Evolutionary conservation across 148 eudicot genomes (phyloP).

Genomic region (Suaeda aralocaspica): DNA sequence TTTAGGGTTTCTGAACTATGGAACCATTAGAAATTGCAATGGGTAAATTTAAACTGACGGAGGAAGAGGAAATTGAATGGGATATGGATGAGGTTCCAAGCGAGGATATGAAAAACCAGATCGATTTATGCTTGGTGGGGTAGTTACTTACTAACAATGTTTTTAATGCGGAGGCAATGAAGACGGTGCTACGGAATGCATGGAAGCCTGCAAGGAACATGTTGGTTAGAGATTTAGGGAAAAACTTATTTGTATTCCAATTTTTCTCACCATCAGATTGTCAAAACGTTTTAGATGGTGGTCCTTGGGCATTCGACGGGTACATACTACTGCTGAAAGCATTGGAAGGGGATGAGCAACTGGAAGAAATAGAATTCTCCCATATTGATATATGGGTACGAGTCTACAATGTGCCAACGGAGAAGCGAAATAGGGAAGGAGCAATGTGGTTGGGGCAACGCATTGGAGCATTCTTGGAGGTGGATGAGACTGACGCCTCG

Average conservation of each 20-base stretch:
- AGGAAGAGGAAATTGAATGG: background rate
- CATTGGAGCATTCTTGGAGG: background rate
- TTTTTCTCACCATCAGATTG: background rate
- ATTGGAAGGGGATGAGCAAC: background rate
- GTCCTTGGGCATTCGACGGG: background rate
- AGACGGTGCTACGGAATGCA: too few relatives aligned
- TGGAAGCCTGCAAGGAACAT: background rate
- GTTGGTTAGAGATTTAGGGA: background rate
- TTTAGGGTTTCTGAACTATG: too few relatives aligned
- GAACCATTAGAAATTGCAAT: background rate
- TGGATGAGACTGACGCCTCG: background rate
- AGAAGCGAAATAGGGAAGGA: background rate
- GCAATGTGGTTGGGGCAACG: background rate
- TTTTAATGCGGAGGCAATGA: too few relatives aligned
- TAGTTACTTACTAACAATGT: too few relatives aligned
- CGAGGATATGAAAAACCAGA: background rate
- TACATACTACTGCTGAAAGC: background rate
- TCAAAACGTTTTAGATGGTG: background rate
- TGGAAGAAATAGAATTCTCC: background rate
- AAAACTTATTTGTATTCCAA: background rate
- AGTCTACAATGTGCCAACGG: background rate
- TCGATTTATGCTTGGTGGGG: too few relatives aligned
- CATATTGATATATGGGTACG: background rate
- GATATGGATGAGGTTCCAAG: background rate
- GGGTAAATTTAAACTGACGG: background rate